Percentiles rank a stretch among this genome's conserved stretches.
These are phyloP conservation scores for Solanum lycopersicoides DNA, from an alignment of 257 asterid species.

Conservation along the genomic window DNA sequence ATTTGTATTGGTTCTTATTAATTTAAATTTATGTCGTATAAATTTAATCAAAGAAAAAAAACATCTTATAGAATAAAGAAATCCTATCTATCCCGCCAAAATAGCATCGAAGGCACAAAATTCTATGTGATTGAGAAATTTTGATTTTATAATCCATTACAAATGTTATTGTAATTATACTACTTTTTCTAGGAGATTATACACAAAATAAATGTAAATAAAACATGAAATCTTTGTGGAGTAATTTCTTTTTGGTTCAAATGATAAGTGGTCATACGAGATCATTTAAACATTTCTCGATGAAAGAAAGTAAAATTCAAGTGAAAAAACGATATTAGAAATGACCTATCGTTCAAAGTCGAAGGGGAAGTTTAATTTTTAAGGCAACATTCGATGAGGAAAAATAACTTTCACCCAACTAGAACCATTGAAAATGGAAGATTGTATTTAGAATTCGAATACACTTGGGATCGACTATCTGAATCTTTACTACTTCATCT, in stretches of 20 bases:
- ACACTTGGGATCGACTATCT: neutral
- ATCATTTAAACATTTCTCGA: neutral
- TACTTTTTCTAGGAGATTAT: neutral
- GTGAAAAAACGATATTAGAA: neutral
- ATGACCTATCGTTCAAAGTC: neutral
- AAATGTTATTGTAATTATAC: neutral
- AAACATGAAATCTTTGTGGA: no score
- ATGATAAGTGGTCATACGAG: neutral
- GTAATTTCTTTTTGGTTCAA: neutral
- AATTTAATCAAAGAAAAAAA: no score
- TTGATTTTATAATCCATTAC: neutral
- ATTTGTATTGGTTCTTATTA: no score
- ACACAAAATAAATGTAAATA: neutral
- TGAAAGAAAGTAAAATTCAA: neutral
- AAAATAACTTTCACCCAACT: neutral
- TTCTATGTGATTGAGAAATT: neutral
- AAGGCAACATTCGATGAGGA: neutral
- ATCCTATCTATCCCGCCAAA: neutral
- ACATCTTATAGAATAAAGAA: rapidly evolving
- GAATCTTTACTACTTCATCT: neutral
- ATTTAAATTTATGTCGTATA: neutral
- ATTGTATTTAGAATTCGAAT: neutral
- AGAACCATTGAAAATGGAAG: neutral
- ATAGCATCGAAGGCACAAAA: neutral
- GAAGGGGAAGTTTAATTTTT: neutral